These are phyloP conservation scores for Backusella luteola DNA, from an alignment of 192 early-diverging fungal genomes.

Conservation along the genomic window DNA sequence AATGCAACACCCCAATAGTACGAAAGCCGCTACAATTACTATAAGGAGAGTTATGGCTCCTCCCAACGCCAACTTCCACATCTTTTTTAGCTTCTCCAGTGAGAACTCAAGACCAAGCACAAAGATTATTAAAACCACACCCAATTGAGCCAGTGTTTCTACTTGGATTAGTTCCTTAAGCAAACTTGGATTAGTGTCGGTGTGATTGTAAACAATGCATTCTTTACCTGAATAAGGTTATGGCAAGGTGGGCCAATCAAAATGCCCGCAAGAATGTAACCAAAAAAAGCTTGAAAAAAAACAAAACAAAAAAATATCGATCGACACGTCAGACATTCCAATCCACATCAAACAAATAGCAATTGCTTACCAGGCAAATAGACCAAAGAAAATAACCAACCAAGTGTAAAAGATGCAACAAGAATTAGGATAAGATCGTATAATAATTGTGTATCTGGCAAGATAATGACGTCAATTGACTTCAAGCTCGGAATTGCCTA, in stretches of 20 bases:
- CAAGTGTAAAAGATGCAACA: constrained; percentile 39
- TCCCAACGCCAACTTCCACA: constrained; percentile 46
- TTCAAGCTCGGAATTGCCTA: neutral
- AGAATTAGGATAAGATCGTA: constrained; percentile 43
- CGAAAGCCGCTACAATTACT: constrained; percentile 34
- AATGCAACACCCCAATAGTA: constrained; percentile 36
- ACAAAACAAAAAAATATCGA: constrained; percentile 12
- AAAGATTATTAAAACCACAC: constrained; percentile 58
- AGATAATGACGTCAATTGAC: neutral
- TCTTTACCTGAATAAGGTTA: constrained; percentile 47
- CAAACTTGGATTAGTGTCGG: neutral
- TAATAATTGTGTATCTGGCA: constrained; percentile 39
- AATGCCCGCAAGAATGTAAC: constrained; percentile 53
- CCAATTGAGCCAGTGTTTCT: constrained; percentile 55
- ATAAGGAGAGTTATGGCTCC: constrained; percentile 45
- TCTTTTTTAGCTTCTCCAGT: constrained; percentile 45
- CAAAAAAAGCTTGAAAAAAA: constrained; percentile 47
- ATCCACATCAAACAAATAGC: neutral
- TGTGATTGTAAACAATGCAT: neutral
- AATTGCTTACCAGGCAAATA: constrained; percentile 25
- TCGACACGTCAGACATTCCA: constrained; percentile 36
- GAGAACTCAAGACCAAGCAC: constrained; percentile 59
- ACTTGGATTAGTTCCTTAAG: constrained; percentile 44
- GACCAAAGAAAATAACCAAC: constrained; percentile 31
- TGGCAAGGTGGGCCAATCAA: constrained; percentile 41